These are phyloP conservation scores for Ilyonectria destructans DNA, from an alignment of 2,329 filamentous ascomycete species.

Conservation along the genomic window DNA sequence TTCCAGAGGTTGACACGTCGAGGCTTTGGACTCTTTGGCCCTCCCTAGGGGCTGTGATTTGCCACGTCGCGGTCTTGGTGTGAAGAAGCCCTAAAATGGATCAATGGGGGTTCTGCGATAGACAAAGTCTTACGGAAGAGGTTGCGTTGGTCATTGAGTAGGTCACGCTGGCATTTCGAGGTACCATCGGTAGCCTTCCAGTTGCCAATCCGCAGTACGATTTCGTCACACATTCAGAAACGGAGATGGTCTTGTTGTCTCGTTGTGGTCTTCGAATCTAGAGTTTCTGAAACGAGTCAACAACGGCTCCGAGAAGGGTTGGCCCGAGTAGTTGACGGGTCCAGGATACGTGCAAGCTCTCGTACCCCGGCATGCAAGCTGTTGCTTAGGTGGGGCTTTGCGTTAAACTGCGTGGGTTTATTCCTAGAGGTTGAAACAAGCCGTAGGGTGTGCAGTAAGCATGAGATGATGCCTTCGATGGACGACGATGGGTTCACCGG, in stretches of 20 bases:
- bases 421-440: conserved; percentile 19
- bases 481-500: conserved; percentile 17
- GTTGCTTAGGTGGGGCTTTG: conserved; percentile 18
- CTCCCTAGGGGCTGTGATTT: neutral
- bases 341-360: conserved; percentile 11
- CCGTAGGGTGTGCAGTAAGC: conserved; percentile 16
- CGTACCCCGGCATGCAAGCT: conserved; percentile 22
- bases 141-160: neutral
- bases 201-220: too few relatives aligned
- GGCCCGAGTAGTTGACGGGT: conserved; percentile 4
- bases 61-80: conserved; percentile 8
- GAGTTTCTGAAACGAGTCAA: neutral
- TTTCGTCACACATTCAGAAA: neutral
- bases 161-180: neutral
- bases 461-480: conserved; percentile 16
- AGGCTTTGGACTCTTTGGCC: neutral
- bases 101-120: neutral
- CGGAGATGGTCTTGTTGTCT: neutral
- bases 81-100: neutral
- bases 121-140: neutral
- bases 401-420: conserved; percentile 21
- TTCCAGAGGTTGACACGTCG: neutral
- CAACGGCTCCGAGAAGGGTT: conserved; percentile 7
- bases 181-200: neutral
- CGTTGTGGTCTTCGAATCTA: neutral